These are phyloP conservation scores for Kodamaea kakaduensis DNA, from an alignment of 805 yeast genomes.

Conservation along the genomic window DNA sequence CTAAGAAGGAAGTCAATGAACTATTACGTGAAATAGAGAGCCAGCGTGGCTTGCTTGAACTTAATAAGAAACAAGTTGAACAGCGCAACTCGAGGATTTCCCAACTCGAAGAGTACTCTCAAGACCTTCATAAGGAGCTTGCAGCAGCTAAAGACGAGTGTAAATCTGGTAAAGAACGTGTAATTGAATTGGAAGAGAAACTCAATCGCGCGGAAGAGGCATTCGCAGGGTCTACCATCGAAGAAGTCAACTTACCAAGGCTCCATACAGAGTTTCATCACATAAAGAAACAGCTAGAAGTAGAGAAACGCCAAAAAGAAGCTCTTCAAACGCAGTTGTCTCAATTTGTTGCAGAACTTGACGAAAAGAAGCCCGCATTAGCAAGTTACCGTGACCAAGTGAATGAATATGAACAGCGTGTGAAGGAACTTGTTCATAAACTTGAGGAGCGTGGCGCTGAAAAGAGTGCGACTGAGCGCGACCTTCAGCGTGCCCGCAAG, in stretches of 20 bases:
- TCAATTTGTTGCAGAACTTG: constrained; percentile 69
- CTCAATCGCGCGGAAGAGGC: constrained; percentile 39
- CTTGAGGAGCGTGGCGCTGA: constrained; percentile 54
- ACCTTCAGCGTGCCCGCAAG: constrained; percentile 29
- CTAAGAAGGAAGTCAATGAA: constrained; percentile 20
- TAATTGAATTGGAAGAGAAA: constrained; percentile 37
- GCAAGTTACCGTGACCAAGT: constrained; percentile 57
- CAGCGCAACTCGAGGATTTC: constrained; percentile 50
- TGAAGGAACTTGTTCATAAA: constrained; percentile 47
- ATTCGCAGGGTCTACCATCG: constrained; percentile 40
- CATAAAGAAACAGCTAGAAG: constrained; percentile 60
- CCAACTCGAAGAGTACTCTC: constrained; percentile 48
- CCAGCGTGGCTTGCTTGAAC: constrained; percentile 57
- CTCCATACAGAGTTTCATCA: constrained; percentile 61
- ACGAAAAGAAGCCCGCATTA: constrained; percentile 71
- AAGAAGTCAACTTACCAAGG: constrained; percentile 61
- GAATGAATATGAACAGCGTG: constrained; percentile 53
- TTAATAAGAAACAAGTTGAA: constrained; percentile 50
- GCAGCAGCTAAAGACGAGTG: constrained; percentile 17
- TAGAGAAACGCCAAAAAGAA: constrained; percentile 69
- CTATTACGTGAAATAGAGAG: constrained; percentile 36
- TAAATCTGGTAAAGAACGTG: constrained; percentile 29
- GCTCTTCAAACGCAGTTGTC: constrained; percentile 68
- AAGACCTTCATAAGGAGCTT: constrained; percentile 36
- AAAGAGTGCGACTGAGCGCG: constrained; percentile 41